These are phyloP conservation scores for Curvularia spicifera DNA, from an alignment of 2,329 filamentous ascomycete species.

Conservation along the genomic window DNA sequence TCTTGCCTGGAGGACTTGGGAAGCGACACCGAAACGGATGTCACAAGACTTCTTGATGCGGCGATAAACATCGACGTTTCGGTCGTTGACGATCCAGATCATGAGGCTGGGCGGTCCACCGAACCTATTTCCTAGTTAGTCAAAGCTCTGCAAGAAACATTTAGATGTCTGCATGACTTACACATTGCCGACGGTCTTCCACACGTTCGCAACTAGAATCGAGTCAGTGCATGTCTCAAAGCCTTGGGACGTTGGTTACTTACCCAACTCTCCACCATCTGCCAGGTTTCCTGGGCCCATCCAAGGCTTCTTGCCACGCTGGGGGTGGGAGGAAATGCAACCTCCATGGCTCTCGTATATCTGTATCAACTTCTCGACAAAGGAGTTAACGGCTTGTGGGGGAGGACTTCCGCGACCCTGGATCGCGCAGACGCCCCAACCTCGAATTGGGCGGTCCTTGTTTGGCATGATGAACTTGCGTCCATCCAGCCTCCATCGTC, in stretches of 20 bases:
- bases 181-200: conserved; percentile 61
- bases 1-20: conserved; percentile 77
- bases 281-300: conserved; percentile 41
- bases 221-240: neutral
- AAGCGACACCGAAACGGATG: conserved; percentile 80
- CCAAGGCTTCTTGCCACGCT: conserved; percentile 40
- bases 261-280: conserved; percentile 53
- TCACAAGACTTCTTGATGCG: conserved; percentile 90
- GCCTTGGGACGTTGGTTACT: neutral
- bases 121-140: conserved; percentile 35
- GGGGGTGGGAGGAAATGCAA: conserved; percentile 49
- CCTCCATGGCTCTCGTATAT: conserved; percentile 69
- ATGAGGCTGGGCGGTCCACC: conserved; percentile 73
- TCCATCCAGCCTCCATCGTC: conserved; percentile 82
- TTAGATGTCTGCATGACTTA: conserved; percentile 7
- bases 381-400: conserved; percentile 56
- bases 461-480: conserved; percentile 78
- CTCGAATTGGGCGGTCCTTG: conserved; percentile 61
- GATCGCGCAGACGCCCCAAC: conserved; percentile 78
- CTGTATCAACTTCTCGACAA: conserved; percentile 66
- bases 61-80: conserved; percentile 75
- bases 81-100: conserved; percentile 76
- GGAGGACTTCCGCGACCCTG: conserved; percentile 58
- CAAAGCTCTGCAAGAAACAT: neutral
- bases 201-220: conserved; percentile 58